Conservation (phyloP, 2,329 filamentous ascomycete genomes). For the Fusarium sp. region DNA sequence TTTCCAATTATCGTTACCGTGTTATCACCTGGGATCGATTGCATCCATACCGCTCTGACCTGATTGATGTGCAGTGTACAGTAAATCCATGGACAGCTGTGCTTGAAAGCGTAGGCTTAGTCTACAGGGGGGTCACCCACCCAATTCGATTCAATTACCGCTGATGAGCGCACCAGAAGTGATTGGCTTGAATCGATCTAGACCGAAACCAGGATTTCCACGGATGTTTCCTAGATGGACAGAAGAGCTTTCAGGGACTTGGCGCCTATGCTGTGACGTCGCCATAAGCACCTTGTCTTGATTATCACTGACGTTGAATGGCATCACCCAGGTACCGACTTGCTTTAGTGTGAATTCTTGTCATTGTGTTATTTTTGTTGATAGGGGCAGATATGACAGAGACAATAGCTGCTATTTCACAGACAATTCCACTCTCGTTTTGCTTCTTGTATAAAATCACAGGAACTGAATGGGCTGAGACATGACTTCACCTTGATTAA, state of each 20-base stretch:
- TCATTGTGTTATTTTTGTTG: not conserved
- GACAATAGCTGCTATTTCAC: not conserved
- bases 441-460: not conserved
- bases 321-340: not conserved
- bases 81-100: conserved; percentile 13
- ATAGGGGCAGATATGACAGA: not conserved
- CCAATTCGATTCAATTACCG: conserved; percentile 14
- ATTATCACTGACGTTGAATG: conserved; percentile 12
- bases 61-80: conserved; percentile 3
- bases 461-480: conserved; percentile 41
- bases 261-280: conserved; percentile 42
- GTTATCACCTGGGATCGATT: conserved; percentile 20
- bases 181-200: conserved; percentile 32
- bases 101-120: not conserved
- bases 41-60: not conserved
- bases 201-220: conserved; percentile 33
- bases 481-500: conserved; percentile 45
- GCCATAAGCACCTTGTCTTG: conserved; percentile 33
- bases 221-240: conserved; percentile 13
- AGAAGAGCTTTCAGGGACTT: conserved; percentile 37
- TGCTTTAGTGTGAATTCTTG: not conserved
- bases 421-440: conserved; percentile 4
- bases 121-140: not conserved
- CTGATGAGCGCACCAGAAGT: conserved; percentile 14
- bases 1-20: conserved; percentile 12